Conservation (phyloP, 2,329 filamentous ascomycete species). For the Pseudocercospora crystallina region DNA sequence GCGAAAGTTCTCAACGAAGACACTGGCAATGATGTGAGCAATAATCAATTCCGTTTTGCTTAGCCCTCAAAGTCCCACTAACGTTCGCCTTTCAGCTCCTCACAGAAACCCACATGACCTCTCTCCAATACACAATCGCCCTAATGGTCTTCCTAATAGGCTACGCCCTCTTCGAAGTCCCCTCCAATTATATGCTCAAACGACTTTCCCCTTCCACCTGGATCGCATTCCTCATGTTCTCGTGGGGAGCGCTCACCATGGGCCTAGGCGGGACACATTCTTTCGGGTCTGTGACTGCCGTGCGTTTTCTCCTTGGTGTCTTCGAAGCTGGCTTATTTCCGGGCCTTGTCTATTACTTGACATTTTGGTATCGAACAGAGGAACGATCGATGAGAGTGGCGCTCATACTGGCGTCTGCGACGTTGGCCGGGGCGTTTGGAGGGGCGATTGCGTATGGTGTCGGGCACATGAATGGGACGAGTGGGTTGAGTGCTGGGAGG, state of each 20-base stretch:
- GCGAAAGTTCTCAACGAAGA: slow-evolving; percentile 60
- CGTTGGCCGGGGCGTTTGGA: slow-evolving; percentile 36
- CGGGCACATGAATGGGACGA: slow-evolving; percentile 55
- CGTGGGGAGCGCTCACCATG: slow-evolving; percentile 33
- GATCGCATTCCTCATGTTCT: slow-evolving; percentile 34
- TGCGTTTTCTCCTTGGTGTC: slow-evolving; percentile 44
- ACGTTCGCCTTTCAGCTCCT: slow-evolving; percentile 49
- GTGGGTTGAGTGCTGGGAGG: slow-evolving; percentile 62
- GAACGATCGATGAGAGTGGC: slow-evolving; percentile 34
- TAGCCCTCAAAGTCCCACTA: no score
- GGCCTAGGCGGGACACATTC: slow-evolving; percentile 48
- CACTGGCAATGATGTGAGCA: slow-evolving; percentile 52
- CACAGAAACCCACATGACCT: slow-evolving; percentile 60
- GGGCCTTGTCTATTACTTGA: slow-evolving; percentile 33
- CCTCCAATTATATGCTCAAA: slow-evolving; percentile 45
- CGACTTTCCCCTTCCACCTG: slow-evolving; percentile 42
- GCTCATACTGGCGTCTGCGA: slow-evolving; percentile 34
- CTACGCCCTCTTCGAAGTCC: slow-evolving; percentile 48
- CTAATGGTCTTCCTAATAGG: slow-evolving; percentile 58
- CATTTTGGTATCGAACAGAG: slow-evolving; percentile 35
- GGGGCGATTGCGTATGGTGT: slow-evolving; percentile 47
- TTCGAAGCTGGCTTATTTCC: slow-evolving; percentile 61
- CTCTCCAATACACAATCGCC: slow-evolving; percentile 56
- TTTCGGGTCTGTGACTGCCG: slow-evolving; percentile 44
- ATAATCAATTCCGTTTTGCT: neutral